Percentiles rank a stretch among this genome's conserved stretches.
Evolutionary conservation across 106 monocot genomes (phyloP).

Genomic region (Dioscorea alata): DNA sequence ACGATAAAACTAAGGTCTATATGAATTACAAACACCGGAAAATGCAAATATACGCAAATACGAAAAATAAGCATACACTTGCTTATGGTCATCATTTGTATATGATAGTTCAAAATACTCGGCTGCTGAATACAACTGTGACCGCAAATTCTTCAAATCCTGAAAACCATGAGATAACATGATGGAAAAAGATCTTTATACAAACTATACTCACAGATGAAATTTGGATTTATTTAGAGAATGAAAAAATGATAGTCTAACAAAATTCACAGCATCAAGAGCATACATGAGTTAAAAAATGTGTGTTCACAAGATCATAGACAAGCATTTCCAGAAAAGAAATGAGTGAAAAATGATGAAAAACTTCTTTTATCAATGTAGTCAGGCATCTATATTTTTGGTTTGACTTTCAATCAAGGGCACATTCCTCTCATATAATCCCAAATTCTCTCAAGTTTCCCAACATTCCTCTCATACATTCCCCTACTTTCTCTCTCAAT

Average conservation of each 20-base stretch:
- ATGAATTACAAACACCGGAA: neutral
- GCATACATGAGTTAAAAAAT: neutral
- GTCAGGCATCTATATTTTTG: no score
- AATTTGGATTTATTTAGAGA: neutral
- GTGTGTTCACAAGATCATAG: neutral
- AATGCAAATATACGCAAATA: neutral
- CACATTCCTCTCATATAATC: no score
- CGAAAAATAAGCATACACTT: slow-evolving; percentile 37
- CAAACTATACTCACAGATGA: neutral
- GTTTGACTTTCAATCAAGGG: no score
- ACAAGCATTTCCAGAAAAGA: no score
- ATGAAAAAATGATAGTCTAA: no score
- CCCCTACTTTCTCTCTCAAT: no score
- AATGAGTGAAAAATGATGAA: no score
- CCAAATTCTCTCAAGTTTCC: no score
- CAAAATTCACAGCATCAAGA: neutral
- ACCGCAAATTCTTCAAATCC: slow-evolving; percentile 81
- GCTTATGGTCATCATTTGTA: slow-evolving; percentile 63
- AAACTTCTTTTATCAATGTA: no score
- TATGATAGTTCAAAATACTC: slow-evolving; percentile 89
- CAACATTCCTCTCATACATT: no score
- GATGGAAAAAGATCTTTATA: neutral
- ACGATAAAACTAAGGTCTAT: neutral
- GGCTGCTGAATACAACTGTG: slow-evolving; percentile 88
- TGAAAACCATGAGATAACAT: slow-evolving; percentile 13